These are phyloP conservation scores for Trichoderma cornu-damae DNA, from an alignment of 2,329 filamentous ascomycete genomes.

Conservation along the genomic window DNA sequence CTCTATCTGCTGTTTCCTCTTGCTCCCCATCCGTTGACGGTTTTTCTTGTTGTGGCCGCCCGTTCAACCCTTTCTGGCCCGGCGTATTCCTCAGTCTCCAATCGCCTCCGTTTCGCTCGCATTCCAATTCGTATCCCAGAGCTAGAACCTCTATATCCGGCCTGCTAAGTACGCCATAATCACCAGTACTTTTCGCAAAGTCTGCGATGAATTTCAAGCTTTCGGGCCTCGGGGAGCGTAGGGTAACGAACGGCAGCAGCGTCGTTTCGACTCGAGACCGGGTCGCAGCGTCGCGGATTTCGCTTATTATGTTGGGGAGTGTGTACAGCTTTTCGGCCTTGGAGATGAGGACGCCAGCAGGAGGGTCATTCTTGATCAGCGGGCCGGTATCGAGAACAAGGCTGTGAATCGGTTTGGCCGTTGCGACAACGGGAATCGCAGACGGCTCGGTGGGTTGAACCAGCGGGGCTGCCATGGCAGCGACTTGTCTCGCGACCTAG, in stretches of 20 bases:
- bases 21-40: conserved; percentile 25
- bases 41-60: conserved; percentile 38
- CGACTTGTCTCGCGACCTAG: background rate
- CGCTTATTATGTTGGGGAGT: conserved; percentile 76
- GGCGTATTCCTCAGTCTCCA: conserved; percentile 77
- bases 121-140: conserved; percentile 89
- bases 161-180: conserved; percentile 78
- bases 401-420: conserved; percentile 66
- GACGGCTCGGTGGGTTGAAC: conserved; percentile 17
- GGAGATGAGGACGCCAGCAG: conserved; percentile 73
- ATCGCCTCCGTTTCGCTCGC: conserved; percentile 82
- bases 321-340: conserved; percentile 76
- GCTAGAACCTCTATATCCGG: conserved; percentile 88
- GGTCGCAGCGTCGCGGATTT: conserved; percentile 83
- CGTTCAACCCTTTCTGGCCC: conserved; percentile 73
- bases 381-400: conserved; percentile 88
- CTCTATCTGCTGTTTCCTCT: conserved; percentile 11
- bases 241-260: conserved; percentile 75
- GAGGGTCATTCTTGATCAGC: conserved; percentile 86
- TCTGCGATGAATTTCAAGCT: conserved; percentile 76
- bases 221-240: conserved; percentile 67
- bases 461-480: conserved; percentile 24
- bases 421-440: conserved; percentile 17
- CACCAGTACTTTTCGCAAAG: conserved; percentile 85
- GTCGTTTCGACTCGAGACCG: conserved; percentile 76